Percentiles rank a stretch among this genome's conserved stretches.
phyloP scores from a whole-genome alignment of 495 filamentous ascomycete species.

The Penicillium alfredii region DNA sequence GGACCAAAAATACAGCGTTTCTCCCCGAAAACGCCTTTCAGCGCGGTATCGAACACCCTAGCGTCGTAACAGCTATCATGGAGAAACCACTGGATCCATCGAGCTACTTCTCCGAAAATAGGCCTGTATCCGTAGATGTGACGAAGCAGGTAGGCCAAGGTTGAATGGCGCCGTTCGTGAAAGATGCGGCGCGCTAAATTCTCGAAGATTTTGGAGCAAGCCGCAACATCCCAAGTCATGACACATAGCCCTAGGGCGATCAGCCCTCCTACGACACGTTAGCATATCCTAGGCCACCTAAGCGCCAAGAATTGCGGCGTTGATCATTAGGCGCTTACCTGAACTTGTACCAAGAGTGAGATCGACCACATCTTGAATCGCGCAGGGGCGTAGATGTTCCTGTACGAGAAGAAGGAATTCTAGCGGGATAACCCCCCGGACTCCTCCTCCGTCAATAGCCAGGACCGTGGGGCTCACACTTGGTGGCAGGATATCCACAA shows the following conservation, averaged over 20 bases:
- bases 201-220: conserved; percentile 22
- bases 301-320: no score
- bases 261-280: conserved; percentile 20
- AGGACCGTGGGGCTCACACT: conserved; percentile 29
- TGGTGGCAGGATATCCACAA: conserved; percentile 24
- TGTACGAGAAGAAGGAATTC: conserved; percentile 30
- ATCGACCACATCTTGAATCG: conserved; percentile 26
- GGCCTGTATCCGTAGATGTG: conserved; percentile 8
- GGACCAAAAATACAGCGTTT: conserved; percentile 20
- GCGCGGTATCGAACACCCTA: conserved; percentile 15
- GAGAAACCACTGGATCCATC: conserved; percentile 21
- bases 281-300: no score
- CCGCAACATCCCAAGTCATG: conserved; percentile 16
- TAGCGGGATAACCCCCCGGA: conserved; percentile 28
- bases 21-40: conserved; percentile 22
- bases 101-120: conserved; percentile 10
- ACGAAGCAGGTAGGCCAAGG: conserved; percentile 5
- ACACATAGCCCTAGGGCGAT: conserved; percentile 23
- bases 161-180: conserved; percentile 7
- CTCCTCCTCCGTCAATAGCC: conserved; percentile 30
- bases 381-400: conserved; percentile 17
- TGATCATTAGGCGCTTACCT: conserved; percentile 17
- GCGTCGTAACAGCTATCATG: conserved; percentile 27
- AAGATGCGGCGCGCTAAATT: conserved; percentile 23
- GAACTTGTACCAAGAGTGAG: conserved; percentile 30